Base-by-base conservation (phyloP, 495 filamentous ascomycete genomes). In the Cercophora samala region DNA sequence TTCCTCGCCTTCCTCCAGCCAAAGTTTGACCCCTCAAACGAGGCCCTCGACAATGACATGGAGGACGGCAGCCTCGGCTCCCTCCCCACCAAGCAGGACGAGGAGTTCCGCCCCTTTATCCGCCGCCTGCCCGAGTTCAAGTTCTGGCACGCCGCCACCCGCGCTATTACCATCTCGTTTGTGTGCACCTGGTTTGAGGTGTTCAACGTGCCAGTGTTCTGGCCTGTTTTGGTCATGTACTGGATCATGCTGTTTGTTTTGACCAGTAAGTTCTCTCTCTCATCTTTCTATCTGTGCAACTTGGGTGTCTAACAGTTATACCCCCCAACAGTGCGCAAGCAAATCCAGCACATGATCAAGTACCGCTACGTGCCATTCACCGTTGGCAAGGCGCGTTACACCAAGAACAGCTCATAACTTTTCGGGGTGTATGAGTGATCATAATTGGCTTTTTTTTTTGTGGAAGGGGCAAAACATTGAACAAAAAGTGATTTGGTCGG, bases 321-420 rank as follows among this genome's bases (percentile, higher is more conserved):
- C 61, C 46, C 70, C 3, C 2, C 19, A 21, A 19, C 42, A 96
- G 93, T 99, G 95, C 86, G 95, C 74, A 89, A 93, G 80, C 95
- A 99, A 81, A 99, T 99, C 67, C 95, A 99, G 84, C 93, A 97
- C 80, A 99, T 99, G 95, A 97, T 99, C 87, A 99, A 98, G 82
- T 99, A 99, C 82, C 92, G 95, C 79, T 99, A 97, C 76, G 93
- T 97, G 29, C 93, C 93, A 53, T 97, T 97, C 84, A 89, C 92
- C 19, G 88, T 97, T 70, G 93, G 93, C 76, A 97, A 97, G 87
- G 85, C 91, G 26, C 86, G 87, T 66, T 97, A 97, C 80, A 83
- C 78, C 67, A 86, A 84, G 78, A 81, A 75, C 73, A 85, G 82
- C 73, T 75, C 73, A 23, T 81, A 68, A 71, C 5, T 29, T 29